Base-by-base conservation (phyloP, 352 stramenopile species). In the Globisporangium abappressorium region DNA sequence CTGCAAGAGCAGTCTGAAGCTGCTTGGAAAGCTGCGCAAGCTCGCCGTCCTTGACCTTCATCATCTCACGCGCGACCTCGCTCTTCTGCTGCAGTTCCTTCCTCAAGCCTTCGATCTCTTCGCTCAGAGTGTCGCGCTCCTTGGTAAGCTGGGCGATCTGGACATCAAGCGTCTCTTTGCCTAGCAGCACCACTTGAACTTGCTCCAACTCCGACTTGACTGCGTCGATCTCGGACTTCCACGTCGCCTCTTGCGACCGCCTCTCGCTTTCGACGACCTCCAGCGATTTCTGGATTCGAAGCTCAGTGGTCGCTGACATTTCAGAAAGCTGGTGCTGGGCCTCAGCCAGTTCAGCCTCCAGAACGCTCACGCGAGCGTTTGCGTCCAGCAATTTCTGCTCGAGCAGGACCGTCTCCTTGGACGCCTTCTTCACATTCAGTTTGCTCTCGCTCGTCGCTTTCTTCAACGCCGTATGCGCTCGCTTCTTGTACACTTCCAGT, bases 401-500 rank as follows among this genome's bases (percentile, higher is more conserved):
- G 14, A 90, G 72, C 65, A 84, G 71, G 2, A 66, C 75, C 30
- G 71, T 74, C 53, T 72, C 79, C 34, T 88, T 70, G 0, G 72
- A 68, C 36, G 75, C 73, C 49, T 90, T 83, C 57, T 84, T 81
- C 62, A 89, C 69, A 69, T 71, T 89, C 64, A 82, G 58, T 49
- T 87, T 89, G 70, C 74, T 85, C 57, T 92, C 86, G 66, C 66
- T 79, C 5, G 79, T 88, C 38, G 84, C 79, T 59, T 93, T 94
- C 74, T 94, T 94, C 20, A 94, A 57, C 18, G 86, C 86, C 2
- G 77, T 89, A 36, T 88, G 82, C 0, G 86, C 86, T 24, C 86
- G 82, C 66, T 91, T 91, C 77, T 91, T 93, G 75, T 94, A 94
- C 53, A 77, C 79, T 66, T 92, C 86, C 20, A 94, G 74, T n/a